A percentile compares a stretch with the other conserved stretches of the same genome.
Evolutionary conservation across 495 filamentous ascomycete species (phyloP).

Genomic region (Eremomyces bilateralis): DNA sequence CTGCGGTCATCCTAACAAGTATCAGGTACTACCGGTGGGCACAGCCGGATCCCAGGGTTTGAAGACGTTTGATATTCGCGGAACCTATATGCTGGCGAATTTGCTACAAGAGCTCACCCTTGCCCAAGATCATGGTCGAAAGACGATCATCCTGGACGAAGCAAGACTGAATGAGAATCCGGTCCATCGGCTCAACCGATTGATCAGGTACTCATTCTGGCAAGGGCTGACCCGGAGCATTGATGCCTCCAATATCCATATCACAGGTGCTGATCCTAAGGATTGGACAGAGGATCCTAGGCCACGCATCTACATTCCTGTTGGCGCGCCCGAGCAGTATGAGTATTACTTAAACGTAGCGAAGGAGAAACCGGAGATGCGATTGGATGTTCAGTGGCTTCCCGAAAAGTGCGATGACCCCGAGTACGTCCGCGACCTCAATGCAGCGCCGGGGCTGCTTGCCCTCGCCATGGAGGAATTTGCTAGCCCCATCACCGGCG

Average conservation of each 20-base stretch:
- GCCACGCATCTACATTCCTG: constrained; percentile 79
- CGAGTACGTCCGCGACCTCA: constrained; percentile 51
- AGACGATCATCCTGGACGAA: constrained; percentile 71
- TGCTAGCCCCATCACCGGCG: constrained; percentile 35
- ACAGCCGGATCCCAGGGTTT: constrained; percentile 73
- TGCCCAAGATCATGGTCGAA: constrained; percentile 65
- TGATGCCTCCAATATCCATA: constrained; percentile 68
- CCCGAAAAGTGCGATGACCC: constrained; percentile 47
- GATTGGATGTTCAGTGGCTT: constrained; percentile 65
- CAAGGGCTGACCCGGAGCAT: constrained; percentile 67
- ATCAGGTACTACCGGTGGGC: constrained; percentile 51
- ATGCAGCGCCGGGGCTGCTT: constrained; percentile 66
- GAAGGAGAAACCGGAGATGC: constrained; percentile 48
- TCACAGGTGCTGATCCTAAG: constrained; percentile 71
- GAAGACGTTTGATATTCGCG: constrained; percentile 66
- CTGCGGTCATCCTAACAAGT: constrained; percentile 2
- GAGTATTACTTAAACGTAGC: constrained; percentile 72
- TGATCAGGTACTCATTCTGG: constrained; percentile 84
- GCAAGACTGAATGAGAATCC: constrained; percentile 80
- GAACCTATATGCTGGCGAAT: constrained; percentile 90
- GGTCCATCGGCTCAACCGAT: constrained; percentile 57
- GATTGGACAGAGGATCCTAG: constrained; percentile 74
- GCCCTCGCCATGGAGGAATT: constrained; percentile 73
- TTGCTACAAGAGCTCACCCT: constrained; percentile 82
- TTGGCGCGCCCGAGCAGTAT: constrained; percentile 65